These are phyloP conservation scores for Thozetella sp. DNA, from an alignment of 495 filamentous ascomycete genomes.

Conservation along the genomic window DNA sequence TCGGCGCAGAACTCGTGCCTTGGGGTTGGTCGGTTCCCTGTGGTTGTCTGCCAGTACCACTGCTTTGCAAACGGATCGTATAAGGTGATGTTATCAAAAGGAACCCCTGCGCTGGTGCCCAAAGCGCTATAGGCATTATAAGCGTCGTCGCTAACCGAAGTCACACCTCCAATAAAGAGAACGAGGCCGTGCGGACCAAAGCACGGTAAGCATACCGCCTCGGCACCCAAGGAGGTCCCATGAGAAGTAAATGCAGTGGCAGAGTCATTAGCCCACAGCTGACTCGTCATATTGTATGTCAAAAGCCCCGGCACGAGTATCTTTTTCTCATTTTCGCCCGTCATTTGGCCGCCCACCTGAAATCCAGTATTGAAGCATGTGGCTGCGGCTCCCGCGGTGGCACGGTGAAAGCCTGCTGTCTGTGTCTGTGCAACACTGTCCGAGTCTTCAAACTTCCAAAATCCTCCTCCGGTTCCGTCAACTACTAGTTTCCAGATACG, in stretches of 20 bases:
- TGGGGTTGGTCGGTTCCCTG: neutral
- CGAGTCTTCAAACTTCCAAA: constrained; percentile 1
- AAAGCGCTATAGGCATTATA: neutral
- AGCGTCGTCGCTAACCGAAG: neutral
- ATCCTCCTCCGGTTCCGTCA: constrained; percentile 1
- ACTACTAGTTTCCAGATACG: neutral
- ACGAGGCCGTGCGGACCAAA: neutral
- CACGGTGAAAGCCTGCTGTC: neutral
- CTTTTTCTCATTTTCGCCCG: neutral
- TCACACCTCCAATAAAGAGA: neutral
- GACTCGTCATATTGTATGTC: constrained; percentile 1
- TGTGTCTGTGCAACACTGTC: neutral
- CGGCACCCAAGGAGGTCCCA: neutral
- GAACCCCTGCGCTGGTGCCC: neutral
- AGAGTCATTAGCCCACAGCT: neutral
- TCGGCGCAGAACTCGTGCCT: neutral
- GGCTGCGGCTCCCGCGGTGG: neutral
- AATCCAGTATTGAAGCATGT: neutral
- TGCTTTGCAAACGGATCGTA: neutral
- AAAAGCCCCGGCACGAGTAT: neutral
- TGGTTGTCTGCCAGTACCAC: constrained; percentile 1
- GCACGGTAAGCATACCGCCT: neutral
- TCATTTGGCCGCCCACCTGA: neutral
- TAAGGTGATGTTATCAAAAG: neutral
- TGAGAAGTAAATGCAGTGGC: neutral